Evolutionary conservation across 106 monocot species (phyloP).

Genomic region (Dendrobium chrysotoxum): DNA sequence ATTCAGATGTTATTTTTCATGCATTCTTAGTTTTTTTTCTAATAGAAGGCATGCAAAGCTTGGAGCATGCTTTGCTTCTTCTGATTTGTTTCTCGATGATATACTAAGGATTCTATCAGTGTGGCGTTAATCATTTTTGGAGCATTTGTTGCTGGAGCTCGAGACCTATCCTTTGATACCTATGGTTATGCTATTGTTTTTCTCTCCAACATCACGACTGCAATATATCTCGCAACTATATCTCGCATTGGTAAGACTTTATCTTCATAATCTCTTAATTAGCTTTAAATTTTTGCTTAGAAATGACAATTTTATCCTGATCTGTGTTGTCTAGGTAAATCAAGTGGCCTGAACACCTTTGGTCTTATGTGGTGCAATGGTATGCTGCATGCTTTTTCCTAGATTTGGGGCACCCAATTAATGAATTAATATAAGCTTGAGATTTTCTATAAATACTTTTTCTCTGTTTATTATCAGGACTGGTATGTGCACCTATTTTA

Average conservation of each 20-base stretch:
- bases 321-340: conserved; percentile 43
- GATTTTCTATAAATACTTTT: background rate
- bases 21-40: background rate
- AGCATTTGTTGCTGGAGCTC: conserved; percentile 92
- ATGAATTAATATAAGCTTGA: conserved; percentile 2
- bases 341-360: conserved; percentile 96
- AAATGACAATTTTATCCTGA: conserved; percentile 6
- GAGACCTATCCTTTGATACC: conserved; percentile 78
- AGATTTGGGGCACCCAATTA: background rate
- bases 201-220: conserved; percentile 81
- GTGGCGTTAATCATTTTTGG: conserved; percentile 83
- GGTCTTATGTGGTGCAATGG: conserved; percentile 99
- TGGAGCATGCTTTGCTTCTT: conserved; percentile 7
- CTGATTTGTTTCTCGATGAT: conserved; percentile 32
- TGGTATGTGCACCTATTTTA: conserved; percentile 83
- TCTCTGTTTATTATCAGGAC: conserved; percentile 36
- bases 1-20: background rate
- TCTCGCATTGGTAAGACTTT: conserved; percentile 64
- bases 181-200: conserved; percentile 85
- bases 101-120: conserved; percentile 60
- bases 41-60: background rate
- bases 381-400: conserved; percentile 13
- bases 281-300: background rate
- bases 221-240: conserved; percentile 96
- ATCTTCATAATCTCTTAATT: conserved; percentile 13